Base-by-base conservation (phyloP, 163 green algal genomes). In the Scenedesmus sp. region DNA sequence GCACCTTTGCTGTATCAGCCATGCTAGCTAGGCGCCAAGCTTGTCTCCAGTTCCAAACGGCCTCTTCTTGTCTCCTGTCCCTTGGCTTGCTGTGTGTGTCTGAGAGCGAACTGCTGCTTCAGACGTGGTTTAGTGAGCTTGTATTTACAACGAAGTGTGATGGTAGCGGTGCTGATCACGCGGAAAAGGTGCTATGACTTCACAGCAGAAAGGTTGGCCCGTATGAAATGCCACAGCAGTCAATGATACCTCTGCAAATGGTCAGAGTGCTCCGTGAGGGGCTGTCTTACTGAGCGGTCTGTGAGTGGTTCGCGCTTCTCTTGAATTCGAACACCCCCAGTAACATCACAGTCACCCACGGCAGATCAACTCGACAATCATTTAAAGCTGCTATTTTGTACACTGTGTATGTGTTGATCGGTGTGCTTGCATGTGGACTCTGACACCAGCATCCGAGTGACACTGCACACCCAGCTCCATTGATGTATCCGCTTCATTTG, bases 241-340 rank as follows among this genome's bases (percentile, higher is more conserved):
- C 70, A 6, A 13, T 79, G 20, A 52, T 12, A 13, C 12, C 23
- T 16, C 23, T 16, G 64, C 1, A 18, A 23, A 46, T 6, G 20
- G 52, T 5, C 5, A 20, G 52, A 15, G 23, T 13, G 23, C 23
- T 79, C 1, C 3, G 23, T 5, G 23, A 79, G 3, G 23, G 13
- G 23, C 23, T 79, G 4, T 5, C 23, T 79, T 52, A 23, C 70
- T 79, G 10, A 79, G 15, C 23, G 52, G 66, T 7, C 3, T 7
- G 12, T 23, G 13, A 13, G 23, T 52, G 23, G 70, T 79, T 79
- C 70, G 70, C 70, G 70, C 70, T 79, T 52, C 52, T 52, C 70
- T 79, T 79, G 70, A 79, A 79, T 79, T 79, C 70, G 70, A 79
- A 79, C 70, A 79, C 5, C 70, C 23, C 52, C 70, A 4, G 70